Base-by-base conservation (phyloP, 495 filamentous ascomycete species). In the Filosporella fistucella region DNA sequence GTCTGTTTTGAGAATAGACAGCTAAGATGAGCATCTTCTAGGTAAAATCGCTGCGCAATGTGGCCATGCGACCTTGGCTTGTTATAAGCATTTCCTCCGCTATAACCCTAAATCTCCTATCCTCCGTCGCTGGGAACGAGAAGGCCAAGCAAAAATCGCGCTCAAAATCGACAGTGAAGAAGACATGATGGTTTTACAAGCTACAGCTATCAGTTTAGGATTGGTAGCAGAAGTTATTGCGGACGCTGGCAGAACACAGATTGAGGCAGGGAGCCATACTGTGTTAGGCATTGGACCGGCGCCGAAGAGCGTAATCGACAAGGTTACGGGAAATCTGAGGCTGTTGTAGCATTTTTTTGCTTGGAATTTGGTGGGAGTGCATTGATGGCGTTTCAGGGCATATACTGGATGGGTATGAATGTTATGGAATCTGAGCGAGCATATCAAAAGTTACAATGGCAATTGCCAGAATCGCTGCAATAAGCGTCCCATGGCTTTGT, bases 41-140 rank as follows among this genome's bases (percentile, higher is more conserved):
- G 93, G 93, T 51, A 98, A 98, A 77, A 97, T 97, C 58, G 94
- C 88, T 44, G 93, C 93, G 6, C 94, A 98, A 73, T 87, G 82
- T 66, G 85, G 85, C n/a, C 93, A 98, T 66, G 93, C 93, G 8
- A 95, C 93, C 1, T 81, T 98, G 32, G 91, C 91, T 25, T 96
- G 90, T 77, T 98, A 96, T 81, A 96, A 95, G 69, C 72, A 80
- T 29, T 68, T 78, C 47, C 66, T 72, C n/a, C 68, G 76, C 37
- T 64, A 82, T 7, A 25, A 33, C 14, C 59, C 64, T 16, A 60
- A 67, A 22, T 72, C 76, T 12, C 70, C 77, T 18, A 71, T 96
- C n/a, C 78, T 98, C 12, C 71, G 70, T 38, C 82, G 80, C 42
- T 98, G 93, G 93, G 93, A 97, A 68, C 67, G 68, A 12, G 63